Conservation (phyloP, 495 filamentous ascomycete genomes). For the Trichoderma orchidacearum region DNA sequence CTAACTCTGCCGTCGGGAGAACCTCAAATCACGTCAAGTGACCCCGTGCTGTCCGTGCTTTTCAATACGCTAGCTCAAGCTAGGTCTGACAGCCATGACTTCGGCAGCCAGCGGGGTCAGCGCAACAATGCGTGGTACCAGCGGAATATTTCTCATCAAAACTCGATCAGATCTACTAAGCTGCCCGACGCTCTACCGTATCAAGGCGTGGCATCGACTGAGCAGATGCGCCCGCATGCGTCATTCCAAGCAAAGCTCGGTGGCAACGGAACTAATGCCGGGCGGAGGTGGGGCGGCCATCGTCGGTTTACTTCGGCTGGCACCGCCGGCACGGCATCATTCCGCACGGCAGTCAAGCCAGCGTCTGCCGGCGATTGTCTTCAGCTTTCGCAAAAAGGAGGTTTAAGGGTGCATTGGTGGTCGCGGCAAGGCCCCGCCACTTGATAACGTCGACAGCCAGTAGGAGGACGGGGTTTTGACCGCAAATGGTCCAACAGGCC, state of each 20-base stretch:
- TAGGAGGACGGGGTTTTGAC: not conserved
- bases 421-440: not conserved
- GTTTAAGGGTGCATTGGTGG: not conserved
- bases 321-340: not conserved
- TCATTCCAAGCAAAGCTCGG: not conserved
- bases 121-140: not conserved
- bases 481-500: not conserved
- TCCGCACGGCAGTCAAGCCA: not conserved
- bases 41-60: not conserved
- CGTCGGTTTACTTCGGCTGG: slow-evolving; percentile 1
- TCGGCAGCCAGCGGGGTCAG: not conserved
- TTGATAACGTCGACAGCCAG: not conserved
- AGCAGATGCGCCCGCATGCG: not conserved
- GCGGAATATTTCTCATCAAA: not conserved
- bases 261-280: not conserved
- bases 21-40: not conserved
- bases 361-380: not conserved
- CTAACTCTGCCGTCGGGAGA: no score
- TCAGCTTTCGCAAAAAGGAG: not conserved
- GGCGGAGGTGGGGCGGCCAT: not conserved
- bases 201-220: no score
- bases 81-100: not conserved
- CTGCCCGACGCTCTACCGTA: not conserved
- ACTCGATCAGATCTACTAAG: not conserved
- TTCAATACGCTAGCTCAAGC: not conserved